These are phyloP conservation scores for Xylaria castorea DNA, from an alignment of 495 filamentous ascomycete genomes.

Conservation along the genomic window DNA sequence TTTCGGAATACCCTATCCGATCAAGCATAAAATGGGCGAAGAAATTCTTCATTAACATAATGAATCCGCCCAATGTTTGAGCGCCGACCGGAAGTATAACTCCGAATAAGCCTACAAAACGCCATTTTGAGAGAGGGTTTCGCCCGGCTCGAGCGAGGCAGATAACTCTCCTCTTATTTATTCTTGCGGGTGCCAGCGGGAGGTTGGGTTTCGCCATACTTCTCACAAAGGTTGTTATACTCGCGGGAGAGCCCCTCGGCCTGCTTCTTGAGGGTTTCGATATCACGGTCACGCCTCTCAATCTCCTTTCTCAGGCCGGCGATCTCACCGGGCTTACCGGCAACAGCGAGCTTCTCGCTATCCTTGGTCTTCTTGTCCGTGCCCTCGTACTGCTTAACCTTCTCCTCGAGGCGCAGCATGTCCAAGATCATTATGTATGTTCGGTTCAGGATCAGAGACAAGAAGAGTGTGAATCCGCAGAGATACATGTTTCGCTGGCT, in stretches of 20 bases:
- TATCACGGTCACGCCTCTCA: slow-evolving; percentile 72
- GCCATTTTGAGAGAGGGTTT: neutral
- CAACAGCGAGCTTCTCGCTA: slow-evolving; percentile 77
- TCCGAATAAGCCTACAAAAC: slow-evolving; percentile 16
- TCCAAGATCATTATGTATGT: slow-evolving; percentile 98
- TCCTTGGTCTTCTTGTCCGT: slow-evolving; percentile 76
- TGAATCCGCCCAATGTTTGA: neutral
- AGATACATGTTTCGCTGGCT: slow-evolving; percentile 99
- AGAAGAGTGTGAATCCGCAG: slow-evolving; percentile 98
- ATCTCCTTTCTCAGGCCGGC: slow-evolving; percentile 71
- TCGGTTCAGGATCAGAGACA: slow-evolving; percentile 98
- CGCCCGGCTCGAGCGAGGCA: neutral
- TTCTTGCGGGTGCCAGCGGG: slow-evolving; percentile 70
- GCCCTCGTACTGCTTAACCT: slow-evolving; percentile 85
- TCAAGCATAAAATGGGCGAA: neutral
- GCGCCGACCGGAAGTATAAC: slow-evolving; percentile 9
- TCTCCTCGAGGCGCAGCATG: slow-evolving; percentile 89
- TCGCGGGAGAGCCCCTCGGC: slow-evolving; percentile 75
- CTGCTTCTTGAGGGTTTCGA: slow-evolving; percentile 87
- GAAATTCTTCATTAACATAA: neutral
- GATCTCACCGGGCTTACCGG: slow-evolving; percentile 64
- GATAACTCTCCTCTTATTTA: slow-evolving; percentile 55
- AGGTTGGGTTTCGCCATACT: slow-evolving; percentile 64
- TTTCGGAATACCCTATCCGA: neutral
- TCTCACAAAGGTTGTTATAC: slow-evolving; percentile 83